Conservation (phyloP, 1,284 basidiomycete species). For the Heimioporus retisporus region DNA sequence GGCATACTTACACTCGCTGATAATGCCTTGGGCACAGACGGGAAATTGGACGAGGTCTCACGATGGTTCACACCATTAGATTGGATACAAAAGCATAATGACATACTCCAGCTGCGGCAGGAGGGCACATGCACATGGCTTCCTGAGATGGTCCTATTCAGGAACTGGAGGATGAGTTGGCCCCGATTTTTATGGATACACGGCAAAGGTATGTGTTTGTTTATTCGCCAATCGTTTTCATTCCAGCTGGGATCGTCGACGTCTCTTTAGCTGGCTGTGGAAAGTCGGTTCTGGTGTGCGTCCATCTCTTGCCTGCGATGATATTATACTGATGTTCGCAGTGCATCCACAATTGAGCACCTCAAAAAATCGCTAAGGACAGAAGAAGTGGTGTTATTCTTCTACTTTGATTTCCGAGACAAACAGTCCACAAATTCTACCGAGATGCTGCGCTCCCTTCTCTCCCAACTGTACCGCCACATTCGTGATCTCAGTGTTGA, state of each 20-base stretch:
- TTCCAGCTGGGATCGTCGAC: background rate
- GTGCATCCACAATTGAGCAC: constrained; percentile 10
- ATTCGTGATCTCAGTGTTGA: background rate
- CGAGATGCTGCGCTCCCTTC: background rate
- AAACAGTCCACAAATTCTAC: background rate
- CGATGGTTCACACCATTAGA: constrained; percentile 3
- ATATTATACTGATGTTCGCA: background rate
- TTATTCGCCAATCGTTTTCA: background rate
- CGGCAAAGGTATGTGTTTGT: constrained; percentile 8
- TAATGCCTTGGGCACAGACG: background rate
- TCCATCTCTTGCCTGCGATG: background rate
- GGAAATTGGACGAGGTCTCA: constrained; percentile 5
- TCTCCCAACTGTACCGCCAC: constrained; percentile 7
- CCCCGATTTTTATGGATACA: constrained; percentile 11
- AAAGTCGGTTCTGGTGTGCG: constrained; percentile 14
- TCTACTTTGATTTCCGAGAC: constrained; percentile 8
- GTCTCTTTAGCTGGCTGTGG: constrained; percentile 6
- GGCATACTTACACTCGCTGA: background rate
- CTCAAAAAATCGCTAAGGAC: background rate
- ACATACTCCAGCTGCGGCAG: constrained; percentile 8
- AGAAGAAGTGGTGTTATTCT: constrained; percentile 1
- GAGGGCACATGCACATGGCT: constrained; percentile 11
- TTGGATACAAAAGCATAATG: constrained; percentile 4
- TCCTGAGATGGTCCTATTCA: background rate
- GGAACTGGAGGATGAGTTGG: constrained; percentile 3